Conservation (phyloP, 306 rosid species). For the Quercus engelmannii region DNA sequence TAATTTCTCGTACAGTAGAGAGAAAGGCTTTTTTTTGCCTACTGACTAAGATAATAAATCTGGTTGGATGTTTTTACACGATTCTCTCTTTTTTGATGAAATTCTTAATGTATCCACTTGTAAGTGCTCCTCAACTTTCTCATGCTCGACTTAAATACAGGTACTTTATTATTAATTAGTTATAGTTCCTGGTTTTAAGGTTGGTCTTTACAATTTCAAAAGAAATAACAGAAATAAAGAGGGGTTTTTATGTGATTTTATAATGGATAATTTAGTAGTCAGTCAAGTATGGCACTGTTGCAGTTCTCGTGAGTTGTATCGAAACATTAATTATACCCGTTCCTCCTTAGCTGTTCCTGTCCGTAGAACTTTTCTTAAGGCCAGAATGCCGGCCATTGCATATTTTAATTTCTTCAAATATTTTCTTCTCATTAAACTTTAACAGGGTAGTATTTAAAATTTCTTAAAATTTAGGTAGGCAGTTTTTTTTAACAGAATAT, state of each 20-base stretch:
- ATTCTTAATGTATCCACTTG: constrained; percentile 1
- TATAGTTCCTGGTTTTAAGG: constrained; percentile 20
- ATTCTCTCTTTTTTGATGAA: too few relatives aligned
- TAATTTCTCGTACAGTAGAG: too few relatives aligned
- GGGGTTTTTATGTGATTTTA: background rate
- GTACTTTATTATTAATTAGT: background rate
- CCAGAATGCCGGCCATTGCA: background rate
- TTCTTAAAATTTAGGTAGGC: too few relatives aligned
- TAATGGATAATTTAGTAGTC: background rate
- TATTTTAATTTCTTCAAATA: background rate
- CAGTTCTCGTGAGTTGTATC: constrained; percentile 45
- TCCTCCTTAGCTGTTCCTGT: background rate
- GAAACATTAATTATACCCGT: constrained; percentile 25
- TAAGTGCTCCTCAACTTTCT: constrained; percentile 29
- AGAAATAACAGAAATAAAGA: background rate
- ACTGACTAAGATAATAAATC: background rate
- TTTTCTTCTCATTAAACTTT: too few relatives aligned
- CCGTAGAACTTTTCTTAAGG: background rate
- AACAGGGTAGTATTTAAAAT: too few relatives aligned
- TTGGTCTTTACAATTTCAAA: background rate
- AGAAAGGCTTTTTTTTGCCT: background rate
- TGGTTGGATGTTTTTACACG: background rate
- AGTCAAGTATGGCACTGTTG: constrained; percentile 18
- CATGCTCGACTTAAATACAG: constrained; percentile 41
- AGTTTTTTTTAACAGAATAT: too few relatives aligned